Percentiles rank a stretch among this genome's conserved stretches.
Conservation (phyloP, 2,329 filamentous ascomycete species). For the Epichloe aotearoae region DNA sequence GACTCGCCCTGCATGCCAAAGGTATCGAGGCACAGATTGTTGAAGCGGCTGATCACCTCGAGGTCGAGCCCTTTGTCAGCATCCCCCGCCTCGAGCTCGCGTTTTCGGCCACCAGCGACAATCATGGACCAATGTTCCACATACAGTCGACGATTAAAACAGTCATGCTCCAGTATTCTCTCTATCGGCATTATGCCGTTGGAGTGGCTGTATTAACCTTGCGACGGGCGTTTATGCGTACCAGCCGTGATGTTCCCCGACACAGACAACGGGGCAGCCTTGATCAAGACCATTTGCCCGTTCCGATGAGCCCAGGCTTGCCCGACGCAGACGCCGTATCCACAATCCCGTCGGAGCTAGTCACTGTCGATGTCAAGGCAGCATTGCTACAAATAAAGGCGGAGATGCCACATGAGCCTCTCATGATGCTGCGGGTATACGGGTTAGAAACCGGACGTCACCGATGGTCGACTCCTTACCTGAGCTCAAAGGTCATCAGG, state of each 20-base stretch:
- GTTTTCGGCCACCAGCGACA: slow-evolving; percentile 73
- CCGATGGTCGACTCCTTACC: slow-evolving; percentile 74
- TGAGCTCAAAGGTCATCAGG: slow-evolving; percentile 65
- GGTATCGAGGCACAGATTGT: slow-evolving; percentile 85
- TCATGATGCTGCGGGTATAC: slow-evolving; percentile 81
- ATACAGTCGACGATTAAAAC: slow-evolving; percentile 70
- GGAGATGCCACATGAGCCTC: slow-evolving; percentile 77
- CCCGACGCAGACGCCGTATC: slow-evolving; percentile 20
- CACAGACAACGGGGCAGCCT: slow-evolving; percentile 19
- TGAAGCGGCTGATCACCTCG: slow-evolving; percentile 72
- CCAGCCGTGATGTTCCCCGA: slow-evolving; percentile 28
- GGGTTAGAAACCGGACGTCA: slow-evolving; percentile 71
- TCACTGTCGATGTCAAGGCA: slow-evolving; percentile 72
- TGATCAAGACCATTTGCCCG: slow-evolving; percentile 15
- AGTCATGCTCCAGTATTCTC: slow-evolving; percentile 74
- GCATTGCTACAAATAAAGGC: slow-evolving; percentile 78
- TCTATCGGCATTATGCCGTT: slow-evolving; percentile 85
- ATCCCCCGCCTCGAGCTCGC: slow-evolving; percentile 80
- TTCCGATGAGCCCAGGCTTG: slow-evolving; percentile 19
- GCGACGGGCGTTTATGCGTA: slow-evolving; percentile 51
- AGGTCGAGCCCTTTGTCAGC: slow-evolving; percentile 73
- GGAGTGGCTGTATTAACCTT: slow-evolving; percentile 71
- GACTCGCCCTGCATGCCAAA: slow-evolving; percentile 65
- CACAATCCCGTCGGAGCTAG: slow-evolving; percentile 43
- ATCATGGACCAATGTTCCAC: slow-evolving; percentile 77